These are phyloP conservation scores for Umbellularia californica DNA, from an alignment of 164 flowering plant genomes.

Conservation along the genomic window DNA sequence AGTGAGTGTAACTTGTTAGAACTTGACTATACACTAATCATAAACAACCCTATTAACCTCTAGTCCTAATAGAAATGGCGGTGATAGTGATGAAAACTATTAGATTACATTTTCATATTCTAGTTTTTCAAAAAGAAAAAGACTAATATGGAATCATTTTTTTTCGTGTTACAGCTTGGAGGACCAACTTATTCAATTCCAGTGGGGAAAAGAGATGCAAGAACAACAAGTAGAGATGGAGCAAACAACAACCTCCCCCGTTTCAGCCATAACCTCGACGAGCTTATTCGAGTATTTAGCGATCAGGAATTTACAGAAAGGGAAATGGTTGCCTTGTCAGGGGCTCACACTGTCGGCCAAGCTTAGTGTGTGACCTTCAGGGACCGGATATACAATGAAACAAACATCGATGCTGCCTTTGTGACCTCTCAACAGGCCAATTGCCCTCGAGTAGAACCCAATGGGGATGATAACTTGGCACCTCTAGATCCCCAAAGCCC, in stretches of 20 bases:
- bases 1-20: slow-evolving; percentile 6
- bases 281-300: slow-evolving; percentile 19
- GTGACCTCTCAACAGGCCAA: not conserved
- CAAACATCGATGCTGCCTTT: not conserved
- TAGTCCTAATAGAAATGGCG: not conserved
- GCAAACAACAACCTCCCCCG: slow-evolving; percentile 33
- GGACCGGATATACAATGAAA: not conserved
- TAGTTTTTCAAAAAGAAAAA: too few relatives aligned
- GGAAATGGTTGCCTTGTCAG: not conserved
- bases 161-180: slow-evolving; percentile 27
- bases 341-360: not conserved
- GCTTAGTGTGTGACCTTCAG: not conserved
- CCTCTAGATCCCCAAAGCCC: not conserved
- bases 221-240: slow-evolving; percentile 23
- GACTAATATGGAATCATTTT: not conserved
- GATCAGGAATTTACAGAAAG: slow-evolving; percentile 23
- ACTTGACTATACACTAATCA: not conserved
- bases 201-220: slow-evolving; percentile 44
- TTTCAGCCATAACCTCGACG: slow-evolving; percentile 15
- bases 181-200: slow-evolving; percentile 36
- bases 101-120: not conserved
- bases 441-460: not conserved
- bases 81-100: not conserved
- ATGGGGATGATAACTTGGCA: not conserved
- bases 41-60: not conserved